Conservation (phyloP, 129 eudicot genomes). For the Lactuca sativa region DNA sequence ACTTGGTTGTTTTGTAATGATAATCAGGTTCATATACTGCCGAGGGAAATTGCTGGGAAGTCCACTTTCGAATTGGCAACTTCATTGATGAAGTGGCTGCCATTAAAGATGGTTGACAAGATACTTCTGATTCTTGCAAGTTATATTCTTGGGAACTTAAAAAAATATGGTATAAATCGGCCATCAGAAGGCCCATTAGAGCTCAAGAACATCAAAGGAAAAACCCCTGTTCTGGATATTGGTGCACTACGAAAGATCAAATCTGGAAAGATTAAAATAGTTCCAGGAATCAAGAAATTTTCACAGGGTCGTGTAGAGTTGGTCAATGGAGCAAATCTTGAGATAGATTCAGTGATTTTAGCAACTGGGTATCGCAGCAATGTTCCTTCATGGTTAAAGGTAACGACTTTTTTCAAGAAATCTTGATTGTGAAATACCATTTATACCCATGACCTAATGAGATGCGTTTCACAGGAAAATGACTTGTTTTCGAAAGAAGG, state of each 20-base stretch:
- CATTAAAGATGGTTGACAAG: conserved; percentile 63
- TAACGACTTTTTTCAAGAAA: conserved; percentile 23
- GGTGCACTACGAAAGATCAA: conserved; percentile 72
- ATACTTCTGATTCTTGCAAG: conserved; percentile 52
- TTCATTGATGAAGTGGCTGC: conserved; percentile 65
- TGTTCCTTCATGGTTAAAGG: conserved; percentile 97
- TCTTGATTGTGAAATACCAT: conserved; percentile 24
- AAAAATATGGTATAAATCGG: conserved; percentile 82
- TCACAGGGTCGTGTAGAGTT: conserved; percentile 55
- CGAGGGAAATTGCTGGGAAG: conserved; percentile 76
- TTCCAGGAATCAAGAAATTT: conserved; percentile 83
- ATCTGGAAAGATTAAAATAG: conserved; percentile 67
- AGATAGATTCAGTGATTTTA: conserved; percentile 75
- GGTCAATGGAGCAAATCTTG: conserved; percentile 62
- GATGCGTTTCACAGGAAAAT: conserved; percentile 51
- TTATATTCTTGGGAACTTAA: conserved; percentile 63
- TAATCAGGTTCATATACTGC: conserved; percentile 84
- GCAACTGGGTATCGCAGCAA: conserved; percentile 98
- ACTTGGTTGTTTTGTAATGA: conserved; percentile 2
- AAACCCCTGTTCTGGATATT: conserved; percentile 84
- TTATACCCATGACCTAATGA: conserved; percentile 25
- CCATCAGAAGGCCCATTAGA: conserved; percentile 78
- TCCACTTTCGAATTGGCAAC: conserved; percentile 83
- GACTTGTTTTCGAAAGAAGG: conserved; percentile 73
- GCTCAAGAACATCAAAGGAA: conserved; percentile 67